phyloP scores from a whole-genome alignment of 495 filamentous ascomycete species.

The Baudoinia panamericana region DNA sequence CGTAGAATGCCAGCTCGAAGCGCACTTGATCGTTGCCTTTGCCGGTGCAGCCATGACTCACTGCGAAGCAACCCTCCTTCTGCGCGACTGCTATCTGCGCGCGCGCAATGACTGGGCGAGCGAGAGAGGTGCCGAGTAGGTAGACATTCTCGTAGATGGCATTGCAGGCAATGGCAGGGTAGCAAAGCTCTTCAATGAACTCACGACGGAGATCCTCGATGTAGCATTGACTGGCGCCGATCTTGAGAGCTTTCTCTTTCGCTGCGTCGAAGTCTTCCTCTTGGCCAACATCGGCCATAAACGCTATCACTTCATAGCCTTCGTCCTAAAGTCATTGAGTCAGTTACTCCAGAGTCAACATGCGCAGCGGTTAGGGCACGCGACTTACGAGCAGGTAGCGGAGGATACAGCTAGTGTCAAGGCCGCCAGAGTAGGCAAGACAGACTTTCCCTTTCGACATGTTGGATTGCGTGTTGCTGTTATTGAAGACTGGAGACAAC shows the following conservation, averaged over 20 bases:
- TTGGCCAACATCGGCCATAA: constrained; percentile 36
- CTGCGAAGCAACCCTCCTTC: constrained; percentile 49
- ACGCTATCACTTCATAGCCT: constrained; percentile 54
- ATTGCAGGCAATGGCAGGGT: constrained; percentile 78
- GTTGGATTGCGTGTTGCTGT: no score
- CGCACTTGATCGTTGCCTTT: constrained; percentile 83
- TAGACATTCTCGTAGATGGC: constrained; percentile 77
- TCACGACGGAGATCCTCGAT: constrained; percentile 57
- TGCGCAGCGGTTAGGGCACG: background rate
- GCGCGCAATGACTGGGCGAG: constrained; percentile 79
- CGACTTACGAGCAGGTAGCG: constrained; percentile 18
- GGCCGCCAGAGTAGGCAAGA: constrained; percentile 34
- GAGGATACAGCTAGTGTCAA: constrained; percentile 55
- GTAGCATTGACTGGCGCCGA: constrained; percentile 53
- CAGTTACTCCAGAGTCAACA: constrained; percentile 1
- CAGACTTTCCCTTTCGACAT: constrained; percentile 24
- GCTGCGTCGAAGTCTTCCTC: constrained; percentile 51
- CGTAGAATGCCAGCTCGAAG: constrained; percentile 66
- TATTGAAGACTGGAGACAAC: no score
- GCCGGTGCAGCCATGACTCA: constrained; percentile 74
- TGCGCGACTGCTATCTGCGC: constrained; percentile 63
- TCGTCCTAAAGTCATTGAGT: no score
- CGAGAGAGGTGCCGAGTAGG: constrained; percentile 59
- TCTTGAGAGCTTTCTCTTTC: constrained; percentile 52
- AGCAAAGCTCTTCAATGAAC: constrained; percentile 60